Evolutionary conservation across 2,329 filamentous ascomycete species (phyloP), one percentile per base, ranked within the genome.

Genomic region (Penicillium sp.): DNA sequence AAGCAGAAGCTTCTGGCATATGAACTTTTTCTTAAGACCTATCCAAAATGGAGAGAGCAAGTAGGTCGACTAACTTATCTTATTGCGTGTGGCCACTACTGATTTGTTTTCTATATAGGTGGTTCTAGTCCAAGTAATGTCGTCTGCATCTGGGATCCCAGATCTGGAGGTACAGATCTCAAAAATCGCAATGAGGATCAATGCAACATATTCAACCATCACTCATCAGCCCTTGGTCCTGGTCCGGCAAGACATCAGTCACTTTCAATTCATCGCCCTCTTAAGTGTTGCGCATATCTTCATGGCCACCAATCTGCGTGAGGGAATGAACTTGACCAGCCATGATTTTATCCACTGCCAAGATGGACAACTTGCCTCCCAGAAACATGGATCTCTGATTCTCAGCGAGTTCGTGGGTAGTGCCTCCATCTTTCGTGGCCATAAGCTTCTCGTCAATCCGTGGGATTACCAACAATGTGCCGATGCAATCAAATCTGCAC

Each of bases 361-460:
- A 72, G 93, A 97, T 68, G 92, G 92, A 41, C 83, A 83, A 62
- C 78, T 84, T 55, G 78, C 81, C 2, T 79, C 86, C 43, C 91
- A 91, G 78, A 92, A 90, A 75, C 86, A 94, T 69, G 91, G 91
- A 2, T 92, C 92, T 1, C 82, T 97, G 33, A 96, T 97, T 61
- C 78, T 97, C 55, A 96, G 91, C 61, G 93, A 97, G 72, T 97
- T 97, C 70, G 96, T 93, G 1, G 93, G 93, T 19, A 96, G 91
- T 57, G 88, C 93, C 1, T 90, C 90, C 0, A 83, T 97, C 2
- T 96, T 97, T 68, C 84, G 85, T 17, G 86, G 87, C 33, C 85
- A 91, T 54, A 88, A 94, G 64, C 82, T 97, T 17, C 84, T 90
- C 0, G 88, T 97, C 68, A 97, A 97, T 69, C 93, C 93, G 0